phyloP scores from a whole-genome alignment of 805 yeast genomes.

The Saturnispora bothae region DNA sequence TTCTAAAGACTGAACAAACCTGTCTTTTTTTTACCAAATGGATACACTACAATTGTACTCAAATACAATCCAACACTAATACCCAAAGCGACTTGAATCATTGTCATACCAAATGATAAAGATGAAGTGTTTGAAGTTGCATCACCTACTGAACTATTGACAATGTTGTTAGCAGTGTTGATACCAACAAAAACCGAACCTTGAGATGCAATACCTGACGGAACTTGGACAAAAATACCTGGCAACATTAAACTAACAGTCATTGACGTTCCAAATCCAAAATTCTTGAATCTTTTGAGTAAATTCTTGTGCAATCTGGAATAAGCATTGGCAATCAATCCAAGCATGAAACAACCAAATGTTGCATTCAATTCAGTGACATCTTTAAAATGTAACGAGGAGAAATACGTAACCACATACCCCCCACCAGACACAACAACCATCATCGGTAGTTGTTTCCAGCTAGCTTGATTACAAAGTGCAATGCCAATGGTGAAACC shows the following conservation, averaged over 20 bases:
- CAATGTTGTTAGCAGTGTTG: slow-evolving; percentile 58
- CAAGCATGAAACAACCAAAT: slow-evolving; percentile 84
- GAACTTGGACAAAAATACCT: slow-evolving; percentile 89
- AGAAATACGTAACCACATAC: slow-evolving; percentile 48
- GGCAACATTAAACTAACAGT: slow-evolving; percentile 96
- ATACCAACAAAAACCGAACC: slow-evolving; percentile 78
- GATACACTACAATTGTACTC: slow-evolving; percentile 83
- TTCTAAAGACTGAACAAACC: slow-evolving; percentile 70
- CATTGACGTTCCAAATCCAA: slow-evolving; percentile 29
- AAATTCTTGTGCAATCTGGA: slow-evolving; percentile 74
- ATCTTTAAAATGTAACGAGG: slow-evolving; percentile 55
- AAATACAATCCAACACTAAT: slow-evolving; percentile 90
- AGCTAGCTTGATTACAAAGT: slow-evolving; percentile 74
- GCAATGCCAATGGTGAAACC: slow-evolving; percentile 50
- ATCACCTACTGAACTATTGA: slow-evolving; percentile 25
- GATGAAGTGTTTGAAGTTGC: slow-evolving; percentile 8
- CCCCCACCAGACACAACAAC: slow-evolving; percentile 66
- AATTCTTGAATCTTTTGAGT: slow-evolving; percentile 15
- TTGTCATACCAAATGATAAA: slow-evolving; percentile 62
- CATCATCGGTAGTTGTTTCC: slow-evolving; percentile 81
- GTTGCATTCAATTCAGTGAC: slow-evolving; percentile 77
- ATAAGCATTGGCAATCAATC: slow-evolving; percentile 78
- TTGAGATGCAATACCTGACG: slow-evolving; percentile 88
- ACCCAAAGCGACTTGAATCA: slow-evolving; percentile 91
- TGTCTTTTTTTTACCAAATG: slow-evolving; percentile 82